Base-by-base conservation (phyloP, 176 grass and related monocot species). In the Aegilops sharonensis region DNA sequence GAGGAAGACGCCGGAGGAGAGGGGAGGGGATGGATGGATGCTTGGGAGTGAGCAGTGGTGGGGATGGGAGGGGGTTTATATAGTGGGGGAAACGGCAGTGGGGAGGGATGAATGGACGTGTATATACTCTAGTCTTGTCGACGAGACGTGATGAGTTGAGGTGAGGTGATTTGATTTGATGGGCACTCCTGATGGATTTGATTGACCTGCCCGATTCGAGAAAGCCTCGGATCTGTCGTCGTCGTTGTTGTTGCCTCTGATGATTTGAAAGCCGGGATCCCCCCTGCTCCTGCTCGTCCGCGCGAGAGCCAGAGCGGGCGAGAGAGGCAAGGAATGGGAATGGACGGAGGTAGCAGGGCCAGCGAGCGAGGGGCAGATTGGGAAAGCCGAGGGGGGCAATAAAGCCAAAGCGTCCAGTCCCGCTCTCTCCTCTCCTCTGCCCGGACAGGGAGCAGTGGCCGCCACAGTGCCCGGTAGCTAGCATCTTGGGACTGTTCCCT, bases 141-240 rank as follows among this genome's bases (percentile, higher is more conserved):
- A 84, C 68, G 91, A 43, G 42, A 43, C 42, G 42, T 80, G 91
- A 86, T 68, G 91, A 89, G 61, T 23, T 76, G 89, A 91, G 67
- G 43, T 76, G 89, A 34, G 32, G 30, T 31, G 30, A 86, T 65
- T 83, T 76, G 88, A 95, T 89, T 82, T 93, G 91, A 90, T 88
- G 88, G 79, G 78, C 79, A 81, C 52, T 90, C 85, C 85, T 96
- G 97, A 14, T 57, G 67, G 89, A 99, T 97, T 89, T 94, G 97
- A 95, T 88, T 90, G 92, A 89, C 91, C 86, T 85, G 66, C 72
- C 89, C 85, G 92, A 91, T 92, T 91, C 86, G 87, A 89, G 75
- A 87, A 90, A 87, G 56, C 87, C 84, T 97, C 92, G 90, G 97
- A 99, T 99, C 94, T 94, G 94, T 90, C 87, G 94, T 90, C 85